Conservation (phyloP, 345 rosid genomes). For the Gossypium anomalum region DNA sequence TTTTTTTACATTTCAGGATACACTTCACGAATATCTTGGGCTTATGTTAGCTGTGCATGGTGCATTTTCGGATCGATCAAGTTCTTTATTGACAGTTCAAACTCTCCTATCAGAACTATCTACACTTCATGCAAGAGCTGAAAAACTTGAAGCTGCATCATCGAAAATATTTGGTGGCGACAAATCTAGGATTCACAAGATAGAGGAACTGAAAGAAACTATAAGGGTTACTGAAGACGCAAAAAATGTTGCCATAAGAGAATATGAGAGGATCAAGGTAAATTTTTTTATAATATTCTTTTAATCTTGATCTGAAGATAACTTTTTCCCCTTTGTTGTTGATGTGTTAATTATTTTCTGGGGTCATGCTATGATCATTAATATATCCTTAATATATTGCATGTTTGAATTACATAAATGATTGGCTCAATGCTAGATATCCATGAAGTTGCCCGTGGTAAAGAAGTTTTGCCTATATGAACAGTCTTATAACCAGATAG, state of each 20-base stretch:
- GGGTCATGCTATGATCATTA: neutral
- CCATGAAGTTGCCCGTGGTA: neutral
- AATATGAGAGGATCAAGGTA: conserved; percentile 93
- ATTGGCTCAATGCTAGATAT: conserved; percentile 5
- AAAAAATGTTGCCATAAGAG: conserved; percentile 74
- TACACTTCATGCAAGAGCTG: conserved; percentile 61
- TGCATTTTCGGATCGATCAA: conserved; percentile 85
- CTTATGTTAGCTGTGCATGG: conserved; percentile 81
- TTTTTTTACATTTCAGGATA: conserved; percentile 48
- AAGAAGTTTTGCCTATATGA: neutral
- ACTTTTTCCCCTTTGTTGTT: neutral
- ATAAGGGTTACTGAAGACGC: conserved; percentile 81
- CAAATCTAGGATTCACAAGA: conserved; percentile 80
- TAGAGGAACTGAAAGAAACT: conserved; percentile 84
- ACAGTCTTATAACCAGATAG: neutral
- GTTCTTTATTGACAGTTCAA: conserved; percentile 88
- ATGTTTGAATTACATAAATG: neutral
- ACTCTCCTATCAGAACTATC: conserved; percentile 82
- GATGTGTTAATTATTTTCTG: neutral
- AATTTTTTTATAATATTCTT: neutral
- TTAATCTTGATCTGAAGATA: neutral
- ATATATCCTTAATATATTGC: neutral
- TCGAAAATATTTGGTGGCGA: conserved; percentile 97
- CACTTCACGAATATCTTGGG: conserved; percentile 88
- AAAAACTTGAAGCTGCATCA: conserved; percentile 90